Evolutionary conservation across 2,329 filamentous ascomycete species (phyloP), one percentile per base, ranked within the genome.

Genomic region (Aspergillus latus): DNA sequence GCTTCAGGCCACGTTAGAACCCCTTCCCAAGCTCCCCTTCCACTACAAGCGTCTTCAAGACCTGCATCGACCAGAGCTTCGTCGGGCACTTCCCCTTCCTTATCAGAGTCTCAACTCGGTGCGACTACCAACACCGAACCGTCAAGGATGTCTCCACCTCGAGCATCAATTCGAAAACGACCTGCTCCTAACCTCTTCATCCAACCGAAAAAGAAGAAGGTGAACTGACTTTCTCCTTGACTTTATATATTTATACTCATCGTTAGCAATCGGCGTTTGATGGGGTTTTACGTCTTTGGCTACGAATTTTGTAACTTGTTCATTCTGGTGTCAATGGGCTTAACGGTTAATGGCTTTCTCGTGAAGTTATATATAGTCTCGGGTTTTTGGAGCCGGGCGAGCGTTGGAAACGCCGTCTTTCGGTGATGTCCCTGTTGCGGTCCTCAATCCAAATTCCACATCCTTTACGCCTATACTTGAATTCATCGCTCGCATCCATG

Each of bases 171-270:
- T 36, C 66, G 68, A 29, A 72, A 71, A 58, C 61, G 70, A 43
- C 65, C 69, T 4, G 58, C 65, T 16, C 68, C 68, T 4, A 71
- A 63, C 54, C 58, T 69, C 2, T 70, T 73, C 50, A 67, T 72
- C 34, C 68, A 64, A 39, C 67, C 69, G 2, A 73, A 71, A 56
- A 67, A 65, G 34, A 66, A 60, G 42, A 68, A 61, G 21, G 42
- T 65, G 11, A 57, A 56, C n/a, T 69, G 58, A 65, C 29, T 26
- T 8, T 10, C 15, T 39, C 9, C 10, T 52, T 28, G 28, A 16
- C 28, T 42, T 21, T 37, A 40, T 6, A 30, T 15, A 8, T 36
- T 36, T 45, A 5, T 45, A 53, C 8, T 16, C 43, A 39, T 48
- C 50, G 44, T 51, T 54, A 50, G 48, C 48, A 43, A 42, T 52